Evolutionary conservation across 1,284 basidiomycete genomes (phyloP), one percentile per base, ranked within the genome.

Genomic region (Sutorius eximius): DNA sequence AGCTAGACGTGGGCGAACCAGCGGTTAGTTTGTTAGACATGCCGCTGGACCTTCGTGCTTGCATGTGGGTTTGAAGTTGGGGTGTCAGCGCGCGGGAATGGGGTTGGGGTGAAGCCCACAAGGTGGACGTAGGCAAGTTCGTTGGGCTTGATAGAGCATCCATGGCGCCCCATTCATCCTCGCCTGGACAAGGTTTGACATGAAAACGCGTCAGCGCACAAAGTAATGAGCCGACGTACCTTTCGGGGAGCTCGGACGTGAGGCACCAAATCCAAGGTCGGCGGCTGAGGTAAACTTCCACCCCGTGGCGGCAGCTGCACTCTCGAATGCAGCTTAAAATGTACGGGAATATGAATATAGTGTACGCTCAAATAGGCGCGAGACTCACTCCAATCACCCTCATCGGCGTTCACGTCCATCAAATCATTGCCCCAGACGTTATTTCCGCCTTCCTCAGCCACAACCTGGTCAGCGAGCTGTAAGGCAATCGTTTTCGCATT

Each of bases 381-480:
- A 49, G 10, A 77, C 82, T 67, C 66, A 91, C 92, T 89, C 95
- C 95, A 97, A 69, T 97, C 95, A 65, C 88, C 94, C 33, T 86
- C 81, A 63, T 97, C 93, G 1, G 90, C 93, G 67, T 94, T 87
- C 10, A 97, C 85, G 63, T 97, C 93, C 71, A 96, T 95, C 52
- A 96, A 71, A 70, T 96, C 91, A 47, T 71, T 78, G 5, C 85
- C 87, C 86, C 89, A 93, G 0, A 83, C 81, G 65, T 20, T 33
- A 1, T 86, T 84, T 20, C 71, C 76, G 5, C 76, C 76, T 37
- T 67, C 71, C 30, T 78, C 79, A 29, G 79, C 74, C 51, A 79
- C 79, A 0, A 76, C 77, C 52, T 85, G 82, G 37, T 87, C 82
- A 10, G 80, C 82, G 47, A 89, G 72, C 52, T 82, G 78, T 5